Conservation (phyloP, 2,329 filamentous ascomycete species). For the Cladosporium sp. region DNA sequence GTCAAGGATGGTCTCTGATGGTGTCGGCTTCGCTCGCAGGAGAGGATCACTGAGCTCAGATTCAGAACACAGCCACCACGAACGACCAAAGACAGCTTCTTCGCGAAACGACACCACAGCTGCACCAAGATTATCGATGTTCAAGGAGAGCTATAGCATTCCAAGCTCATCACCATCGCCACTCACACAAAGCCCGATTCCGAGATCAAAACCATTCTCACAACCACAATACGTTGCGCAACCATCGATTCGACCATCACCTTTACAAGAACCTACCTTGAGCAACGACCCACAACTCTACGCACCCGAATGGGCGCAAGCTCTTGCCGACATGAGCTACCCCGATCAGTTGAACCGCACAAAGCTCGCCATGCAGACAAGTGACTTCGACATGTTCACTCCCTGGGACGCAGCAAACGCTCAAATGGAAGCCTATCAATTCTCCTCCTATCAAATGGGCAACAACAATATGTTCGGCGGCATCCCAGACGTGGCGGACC, state of each 20-base stretch:
- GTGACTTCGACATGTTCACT: conserved; percentile 5
- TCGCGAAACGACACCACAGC: conserved; percentile 28
- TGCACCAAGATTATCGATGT: conserved; percentile 27
- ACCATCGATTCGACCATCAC: conserved; percentile 19
- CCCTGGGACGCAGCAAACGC: background rate
- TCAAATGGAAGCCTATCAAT: conserved; percentile 6
- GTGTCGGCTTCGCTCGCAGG: conserved; percentile 49
- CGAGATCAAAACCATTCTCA: conserved; percentile 12
- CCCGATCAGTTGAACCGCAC: conserved; percentile 20
- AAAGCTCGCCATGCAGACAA: conserved; percentile 18
- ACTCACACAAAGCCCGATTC: conserved; percentile 23
- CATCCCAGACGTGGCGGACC: conserved; percentile 1
- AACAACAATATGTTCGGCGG: background rate
- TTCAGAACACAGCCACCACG: conserved; percentile 50
- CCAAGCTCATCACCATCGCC: conserved; percentile 26
- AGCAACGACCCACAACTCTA: conserved; percentile 27
- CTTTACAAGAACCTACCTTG: conserved; percentile 23
- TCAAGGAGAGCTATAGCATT: conserved; percentile 26
- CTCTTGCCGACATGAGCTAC: conserved; percentile 15
- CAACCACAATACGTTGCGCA: background rate
- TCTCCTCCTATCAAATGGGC: conserved; percentile 13
- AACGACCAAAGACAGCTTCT: conserved; percentile 26
- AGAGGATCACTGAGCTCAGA: conserved; percentile 55
- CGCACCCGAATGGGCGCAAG: conserved; percentile 27
- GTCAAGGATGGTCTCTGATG: conserved; percentile 50